These are phyloP conservation scores for Calonectria honghensis DNA, from an alignment of 2,329 filamentous ascomycete species.

Conservation along the genomic window DNA sequence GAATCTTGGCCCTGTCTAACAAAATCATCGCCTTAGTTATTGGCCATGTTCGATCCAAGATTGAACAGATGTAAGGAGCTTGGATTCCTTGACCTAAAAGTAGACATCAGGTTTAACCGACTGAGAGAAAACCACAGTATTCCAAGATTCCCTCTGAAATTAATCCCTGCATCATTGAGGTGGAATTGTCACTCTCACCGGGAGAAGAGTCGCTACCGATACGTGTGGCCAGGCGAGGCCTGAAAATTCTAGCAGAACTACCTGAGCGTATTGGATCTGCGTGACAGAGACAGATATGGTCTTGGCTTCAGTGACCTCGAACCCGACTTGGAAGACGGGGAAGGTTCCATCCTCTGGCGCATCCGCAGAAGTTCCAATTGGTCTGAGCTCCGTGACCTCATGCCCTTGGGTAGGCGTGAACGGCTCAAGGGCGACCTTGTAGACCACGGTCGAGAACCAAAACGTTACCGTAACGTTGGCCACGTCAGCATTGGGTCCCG, in stretches of 20 bases:
- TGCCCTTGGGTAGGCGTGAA: not conserved
- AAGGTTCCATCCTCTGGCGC: conserved; percentile 26
- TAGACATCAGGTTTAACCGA: too few species aligned
- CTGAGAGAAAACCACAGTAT: too few species aligned
- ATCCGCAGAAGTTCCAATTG: conserved; percentile 22
- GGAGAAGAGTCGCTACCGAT: conserved; percentile 47
- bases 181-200: not conserved
- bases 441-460: conserved; percentile 48
- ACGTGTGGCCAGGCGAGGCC: conserved; percentile 44
- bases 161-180: not conserved
- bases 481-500: conserved; percentile 45
- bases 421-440: conserved; percentile 45
- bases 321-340: conserved; percentile 43
- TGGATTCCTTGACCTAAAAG: too few species aligned
- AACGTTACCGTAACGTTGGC: conserved; percentile 41
- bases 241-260: conserved; percentile 39
- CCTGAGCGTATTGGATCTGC: conserved; percentile 63
- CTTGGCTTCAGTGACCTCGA: conserved; percentile 30
- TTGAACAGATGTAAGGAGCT: too few species aligned
- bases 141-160: not conserved
- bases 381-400: not conserved
- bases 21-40: too few species aligned
- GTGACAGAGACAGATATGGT: conserved; percentile 42
- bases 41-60: too few species aligned
- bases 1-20: too few species aligned